phyloP scores from a whole-genome alignment of 306 rosid species.

The Pterocarpus santalinus region DNA sequence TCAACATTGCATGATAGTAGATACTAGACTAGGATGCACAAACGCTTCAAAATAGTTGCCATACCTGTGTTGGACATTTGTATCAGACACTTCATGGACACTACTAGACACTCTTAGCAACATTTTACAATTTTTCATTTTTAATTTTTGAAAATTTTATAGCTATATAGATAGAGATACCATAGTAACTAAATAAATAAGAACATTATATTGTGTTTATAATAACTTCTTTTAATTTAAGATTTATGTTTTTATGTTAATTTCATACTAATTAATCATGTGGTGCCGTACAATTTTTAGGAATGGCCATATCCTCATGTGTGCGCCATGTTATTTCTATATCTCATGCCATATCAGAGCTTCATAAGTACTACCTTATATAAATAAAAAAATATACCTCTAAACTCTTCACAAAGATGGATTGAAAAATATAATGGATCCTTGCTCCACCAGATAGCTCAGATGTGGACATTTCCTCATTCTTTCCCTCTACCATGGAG shows the following conservation, averaged over 20 bases:
- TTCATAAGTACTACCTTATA: background rate
- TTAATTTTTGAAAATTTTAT: too few species aligned
- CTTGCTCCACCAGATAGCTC: constrained; percentile 96
- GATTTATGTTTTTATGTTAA: background rate
- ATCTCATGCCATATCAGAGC: background rate
- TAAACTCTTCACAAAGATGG: constrained; percentile 85
- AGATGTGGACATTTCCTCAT: constrained; percentile 88
- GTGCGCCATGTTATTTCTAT: background rate
- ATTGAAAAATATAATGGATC: constrained; percentile 92
- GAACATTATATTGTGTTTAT: too few species aligned
- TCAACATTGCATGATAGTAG: constrained; percentile 14
- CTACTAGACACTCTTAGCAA: background rate
- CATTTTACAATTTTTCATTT: background rate
- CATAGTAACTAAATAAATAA: too few species aligned
- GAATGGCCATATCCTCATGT: background rate
- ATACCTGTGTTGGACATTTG: background rate
- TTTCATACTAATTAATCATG: background rate
- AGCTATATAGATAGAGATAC: background rate
- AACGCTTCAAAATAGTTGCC: too few species aligned
- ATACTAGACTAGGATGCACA: too few species aligned
- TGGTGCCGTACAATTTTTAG: background rate
- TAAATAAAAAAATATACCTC: constrained; percentile 63
- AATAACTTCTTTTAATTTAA: too few species aligned
- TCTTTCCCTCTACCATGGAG: constrained; percentile 93
- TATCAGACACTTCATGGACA: background rate